These are phyloP conservation scores for Penicillium hesseltinei DNA, from an alignment of 2,329 filamentous ascomycete species.

Conservation along the genomic window DNA sequence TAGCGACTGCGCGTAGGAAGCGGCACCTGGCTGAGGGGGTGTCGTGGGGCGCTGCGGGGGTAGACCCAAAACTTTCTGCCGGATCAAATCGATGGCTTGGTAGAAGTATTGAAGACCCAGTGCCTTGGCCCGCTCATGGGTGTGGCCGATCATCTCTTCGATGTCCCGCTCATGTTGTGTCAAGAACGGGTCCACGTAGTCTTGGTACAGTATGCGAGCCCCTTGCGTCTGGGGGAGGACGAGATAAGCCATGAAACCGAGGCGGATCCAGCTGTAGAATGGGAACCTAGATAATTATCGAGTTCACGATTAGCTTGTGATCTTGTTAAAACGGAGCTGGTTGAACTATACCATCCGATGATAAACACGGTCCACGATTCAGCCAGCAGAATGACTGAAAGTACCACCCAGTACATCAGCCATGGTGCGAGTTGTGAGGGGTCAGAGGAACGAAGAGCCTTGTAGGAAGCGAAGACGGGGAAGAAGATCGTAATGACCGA, in stretches of 20 bases:
- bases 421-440: slow-evolving; percentile 89
- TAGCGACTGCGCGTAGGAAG: slow-evolving; percentile 72
- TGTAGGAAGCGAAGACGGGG: slow-evolving; percentile 95
- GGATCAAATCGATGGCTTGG: slow-evolving; percentile 67
- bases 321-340: neutral
- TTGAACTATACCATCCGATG: slow-evolving; percentile 64
- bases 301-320: slow-evolving; percentile 5
- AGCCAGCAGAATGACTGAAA: slow-evolving; percentile 74
- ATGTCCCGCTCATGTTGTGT: slow-evolving; percentile 82
- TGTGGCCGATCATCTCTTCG: slow-evolving; percentile 80
- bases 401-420: slow-evolving; percentile 98
- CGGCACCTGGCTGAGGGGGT: slow-evolving; percentile 38
- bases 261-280: slow-evolving; percentile 88
- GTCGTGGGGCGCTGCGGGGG: slow-evolving; percentile 58
- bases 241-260: slow-evolving; percentile 85
- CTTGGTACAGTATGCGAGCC: slow-evolving; percentile 79
- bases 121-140: slow-evolving; percentile 73
- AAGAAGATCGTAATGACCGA: slow-evolving; percentile 87
- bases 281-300: slow-evolving; percentile 62
- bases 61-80: slow-evolving; percentile 75
- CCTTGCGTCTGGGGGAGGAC: slow-evolving; percentile 98
- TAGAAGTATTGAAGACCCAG: slow-evolving; percentile 76
- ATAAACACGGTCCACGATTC: slow-evolving; percentile 89
- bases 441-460: slow-evolving; percentile 89
- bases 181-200: slow-evolving; percentile 84